Evolutionary conservation across 306 rosid genomes (phyloP).

Genomic region (Cyclanthera cordifolia): DNA sequence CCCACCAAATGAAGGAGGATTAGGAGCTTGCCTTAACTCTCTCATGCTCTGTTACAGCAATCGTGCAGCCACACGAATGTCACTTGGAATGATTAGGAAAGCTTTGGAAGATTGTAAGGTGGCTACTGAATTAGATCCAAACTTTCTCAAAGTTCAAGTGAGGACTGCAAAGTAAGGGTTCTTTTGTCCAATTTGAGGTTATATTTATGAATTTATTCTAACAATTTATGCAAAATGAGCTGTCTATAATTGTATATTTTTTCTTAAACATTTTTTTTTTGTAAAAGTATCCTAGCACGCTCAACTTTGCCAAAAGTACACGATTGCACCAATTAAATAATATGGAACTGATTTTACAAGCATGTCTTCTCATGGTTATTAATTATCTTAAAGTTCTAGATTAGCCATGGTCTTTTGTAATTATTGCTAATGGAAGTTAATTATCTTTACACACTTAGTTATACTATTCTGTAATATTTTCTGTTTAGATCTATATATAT

Average conservation of each 20-base stretch:
- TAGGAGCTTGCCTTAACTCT: conserved; percentile 43
- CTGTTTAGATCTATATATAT: neutral
- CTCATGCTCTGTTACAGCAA: conserved; percentile 79
- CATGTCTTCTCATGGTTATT: neutral
- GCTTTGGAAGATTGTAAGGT: conserved; percentile 67
- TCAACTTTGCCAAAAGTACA: neutral
- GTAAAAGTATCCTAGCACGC: neutral
- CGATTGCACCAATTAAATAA: neutral
- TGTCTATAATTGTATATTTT: neutral
- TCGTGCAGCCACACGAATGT: conserved; percentile 74
- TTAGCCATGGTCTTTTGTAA: neutral
- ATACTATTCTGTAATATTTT: neutral
- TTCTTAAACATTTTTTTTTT: neutral
- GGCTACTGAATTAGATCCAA: conserved; percentile 60
- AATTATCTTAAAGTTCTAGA: neutral
- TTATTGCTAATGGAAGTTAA: neutral
- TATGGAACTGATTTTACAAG: neutral
- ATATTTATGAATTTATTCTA: conserved; percentile 4
- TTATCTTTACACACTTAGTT: neutral
- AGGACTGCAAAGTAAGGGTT: conserved; percentile 73
- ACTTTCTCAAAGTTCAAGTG: conserved; percentile 63
- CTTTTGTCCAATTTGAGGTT: conserved; percentile 17
- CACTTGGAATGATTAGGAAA: conserved; percentile 66
- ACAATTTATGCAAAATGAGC: neutral
- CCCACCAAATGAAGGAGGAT: conserved; percentile 50